Evolutionary conservation across 1,284 basidiomycete genomes (phyloP), one percentile per base, ranked within the genome.

Genomic region (Coniferiporia sulphurascens): DNA sequence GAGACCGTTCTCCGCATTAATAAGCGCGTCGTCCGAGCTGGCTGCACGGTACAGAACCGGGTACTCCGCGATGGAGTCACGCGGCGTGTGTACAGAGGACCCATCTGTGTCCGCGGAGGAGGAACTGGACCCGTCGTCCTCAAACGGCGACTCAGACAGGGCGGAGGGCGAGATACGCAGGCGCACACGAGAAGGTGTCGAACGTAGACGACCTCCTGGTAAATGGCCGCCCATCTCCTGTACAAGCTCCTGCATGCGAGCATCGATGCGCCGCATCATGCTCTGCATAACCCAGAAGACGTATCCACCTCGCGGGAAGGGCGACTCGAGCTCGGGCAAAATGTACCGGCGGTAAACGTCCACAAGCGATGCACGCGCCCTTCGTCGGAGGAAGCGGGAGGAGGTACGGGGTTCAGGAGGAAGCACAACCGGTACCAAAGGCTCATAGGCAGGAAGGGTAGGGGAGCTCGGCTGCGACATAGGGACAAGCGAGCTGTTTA

Each of bases 271-370:
- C 5, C 80, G 74, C 54, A 85, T 71, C 72, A 81, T 80, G 65
- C 80, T 83, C 34, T 77, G 74, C 43, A 80, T 69, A 15, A 79
- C 75, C 84, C 84, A 86, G 4, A 78, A 67, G 35, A 77, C 76
- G 65, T 83, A 86, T 4, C 71, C 69, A 10, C 70, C 70, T 8
- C 38, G 38, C 38, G 38, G 38, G 38, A 41, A 41, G 15, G 38
- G 4, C 63, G 60, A 46, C 61, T 70, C 72, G 62, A 83, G 72
- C 57, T 69, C 67, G 32, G 81, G 74, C 22, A 91, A 68, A 32
- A 92, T 82, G 68, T 85, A 81, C 19, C 79, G 79, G 17, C 90
- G 80, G 69, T 86, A 93, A 3, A 84, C 79, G 67, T 94, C 89
- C 13, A 93, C 81, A 10, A 94, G 79, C 2, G 81, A 74, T 8